Evolutionary conservation across 1,284 basidiomycete species (phyloP).

Genomic region (Trichosporon faecale): DNA sequence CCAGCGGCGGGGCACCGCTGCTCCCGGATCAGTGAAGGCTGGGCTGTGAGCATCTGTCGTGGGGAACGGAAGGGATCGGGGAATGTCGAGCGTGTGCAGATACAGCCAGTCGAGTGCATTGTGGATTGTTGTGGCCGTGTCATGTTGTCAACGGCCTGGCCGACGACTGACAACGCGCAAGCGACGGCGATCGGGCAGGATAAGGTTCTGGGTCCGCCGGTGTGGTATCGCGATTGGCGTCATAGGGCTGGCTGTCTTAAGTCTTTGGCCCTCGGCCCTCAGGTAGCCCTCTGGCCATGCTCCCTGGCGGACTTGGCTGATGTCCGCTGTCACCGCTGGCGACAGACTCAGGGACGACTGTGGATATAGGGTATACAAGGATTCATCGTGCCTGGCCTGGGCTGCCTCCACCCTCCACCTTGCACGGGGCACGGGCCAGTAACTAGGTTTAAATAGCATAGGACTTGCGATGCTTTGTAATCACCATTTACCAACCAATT

Average conservation of each 20-base stretch:
- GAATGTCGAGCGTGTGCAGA: not conserved
- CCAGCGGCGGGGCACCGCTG: not conserved
- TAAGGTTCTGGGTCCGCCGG: not conserved
- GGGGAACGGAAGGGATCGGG: not conserved
- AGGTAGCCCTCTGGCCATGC: too few species aligned
- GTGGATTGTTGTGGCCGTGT: not conserved
- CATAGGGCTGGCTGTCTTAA: not conserved
- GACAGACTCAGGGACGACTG: not conserved
- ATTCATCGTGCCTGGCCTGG: not conserved
- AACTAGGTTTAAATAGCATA: not conserved
- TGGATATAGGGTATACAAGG: conserved; percentile 2
- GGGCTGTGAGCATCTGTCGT: not conserved
- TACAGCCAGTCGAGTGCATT: not conserved
- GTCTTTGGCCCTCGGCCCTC: not conserved
- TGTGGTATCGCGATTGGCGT: not conserved
- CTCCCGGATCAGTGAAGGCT: not conserved
- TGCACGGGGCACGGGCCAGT: not conserved
- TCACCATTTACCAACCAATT: not conserved
- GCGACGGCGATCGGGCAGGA: not conserved
- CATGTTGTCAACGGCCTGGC: not conserved
- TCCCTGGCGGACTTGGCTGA: conserved; percentile 1
- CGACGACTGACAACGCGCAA: conserved; percentile 7
- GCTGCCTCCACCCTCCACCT: not conserved
- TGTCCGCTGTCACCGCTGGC: not conserved
- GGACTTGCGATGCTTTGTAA: not conserved